phyloP scores from a whole-genome alignment of 345 rosid species.

The Euphorbia peplus region DNA sequence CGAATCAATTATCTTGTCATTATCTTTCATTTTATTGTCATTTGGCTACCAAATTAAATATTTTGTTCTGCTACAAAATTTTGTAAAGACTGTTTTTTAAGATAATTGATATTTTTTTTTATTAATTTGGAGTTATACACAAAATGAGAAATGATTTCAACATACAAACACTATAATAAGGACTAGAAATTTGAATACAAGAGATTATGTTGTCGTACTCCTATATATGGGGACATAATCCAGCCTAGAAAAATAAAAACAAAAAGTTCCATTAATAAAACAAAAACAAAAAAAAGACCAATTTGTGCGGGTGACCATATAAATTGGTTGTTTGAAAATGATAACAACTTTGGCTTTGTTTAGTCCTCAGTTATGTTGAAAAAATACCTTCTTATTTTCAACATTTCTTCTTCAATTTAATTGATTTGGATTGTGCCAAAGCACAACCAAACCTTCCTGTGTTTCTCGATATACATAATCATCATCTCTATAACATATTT shows the following conservation, averaged over 20 bases:
- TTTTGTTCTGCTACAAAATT: too few species aligned
- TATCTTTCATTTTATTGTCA: too few species aligned
- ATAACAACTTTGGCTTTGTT: neutral
- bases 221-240: neutral
- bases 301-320: conserved; percentile 2
- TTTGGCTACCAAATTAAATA: too few species aligned
- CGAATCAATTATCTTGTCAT: too few species aligned
- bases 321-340: neutral
- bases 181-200: too few species aligned
- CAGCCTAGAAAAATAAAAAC: neutral
- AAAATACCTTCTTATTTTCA: neutral
- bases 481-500: too few species aligned
- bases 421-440: neutral
- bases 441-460: neutral
- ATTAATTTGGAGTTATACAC: too few species aligned
- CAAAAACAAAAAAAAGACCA: neutral
- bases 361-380: neutral
- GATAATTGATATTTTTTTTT: too few species aligned
- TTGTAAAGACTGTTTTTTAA: too few species aligned
- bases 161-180: neutral
- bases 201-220: neutral
- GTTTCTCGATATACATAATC: too few species aligned
- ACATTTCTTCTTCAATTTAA: neutral
- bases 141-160: too few species aligned
- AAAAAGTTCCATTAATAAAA: too few species aligned